These are phyloP conservation scores for Nigrograna mackinnonii DNA, from an alignment of 2,329 filamentous ascomycete genomes.

Conservation along the genomic window DNA sequence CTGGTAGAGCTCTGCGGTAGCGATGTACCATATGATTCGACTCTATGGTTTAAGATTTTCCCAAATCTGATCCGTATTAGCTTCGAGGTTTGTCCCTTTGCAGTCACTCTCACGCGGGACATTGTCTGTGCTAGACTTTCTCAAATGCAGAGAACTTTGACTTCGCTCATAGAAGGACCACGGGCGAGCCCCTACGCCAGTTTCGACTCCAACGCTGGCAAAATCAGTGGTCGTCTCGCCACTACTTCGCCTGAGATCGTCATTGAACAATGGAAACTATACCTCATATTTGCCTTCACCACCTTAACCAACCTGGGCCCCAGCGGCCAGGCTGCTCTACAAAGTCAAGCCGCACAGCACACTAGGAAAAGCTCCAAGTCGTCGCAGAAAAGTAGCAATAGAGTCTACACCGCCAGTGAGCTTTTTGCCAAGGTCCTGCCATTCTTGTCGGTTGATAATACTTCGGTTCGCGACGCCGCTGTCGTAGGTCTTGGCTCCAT, in stretches of 20 bases:
- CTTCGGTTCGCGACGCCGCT: conserved; percentile 84
- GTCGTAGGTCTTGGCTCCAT: conserved; percentile 92
- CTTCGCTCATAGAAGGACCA: conserved; percentile 71
- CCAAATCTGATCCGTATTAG: conserved; percentile 91
- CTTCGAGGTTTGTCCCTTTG: conserved; percentile 88
- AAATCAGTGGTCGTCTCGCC: conserved; percentile 58
- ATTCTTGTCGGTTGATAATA: conserved; percentile 77
- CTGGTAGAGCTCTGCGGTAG: conserved; percentile 94
- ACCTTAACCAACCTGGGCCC: conserved; percentile 81
- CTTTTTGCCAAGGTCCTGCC: conserved; percentile 93
- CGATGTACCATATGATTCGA: conserved; percentile 91
- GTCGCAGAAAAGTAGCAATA: conserved; percentile 67
- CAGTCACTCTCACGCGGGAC: conserved; percentile 87
- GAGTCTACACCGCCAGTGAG: conserved; percentile 84
- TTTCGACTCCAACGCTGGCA: conserved; percentile 64
- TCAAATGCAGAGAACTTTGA: conserved; percentile 88
- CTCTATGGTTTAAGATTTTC: conserved; percentile 97
- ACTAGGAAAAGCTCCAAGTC: conserved; percentile 79
- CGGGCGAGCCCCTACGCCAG: conserved; percentile 56
- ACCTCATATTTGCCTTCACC: conserved; percentile 95
- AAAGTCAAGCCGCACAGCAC: conserved; percentile 68
- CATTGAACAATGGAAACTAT: conserved; percentile 97
- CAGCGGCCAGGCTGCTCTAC: conserved; percentile 59
- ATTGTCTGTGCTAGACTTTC: conserved; percentile 89
- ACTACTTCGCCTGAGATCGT: conserved; percentile 82